Evolutionary conservation across 169 alveolate species (phyloP).

Genomic region (Plasmodium falciparum): DNA sequence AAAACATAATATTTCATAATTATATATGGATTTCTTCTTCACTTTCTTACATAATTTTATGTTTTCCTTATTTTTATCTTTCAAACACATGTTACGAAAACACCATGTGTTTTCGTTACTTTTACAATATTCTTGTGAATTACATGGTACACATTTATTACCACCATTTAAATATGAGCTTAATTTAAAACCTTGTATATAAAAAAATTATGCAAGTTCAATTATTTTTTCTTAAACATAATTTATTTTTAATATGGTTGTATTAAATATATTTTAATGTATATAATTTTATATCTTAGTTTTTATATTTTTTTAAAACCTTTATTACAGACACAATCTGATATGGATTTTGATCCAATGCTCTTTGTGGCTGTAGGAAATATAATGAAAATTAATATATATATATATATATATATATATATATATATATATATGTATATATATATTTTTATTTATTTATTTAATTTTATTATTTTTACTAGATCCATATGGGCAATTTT

Average conservation of each 20-base stretch:
- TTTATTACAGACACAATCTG: conserved; percentile 42
- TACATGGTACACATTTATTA: conserved; percentile 32
- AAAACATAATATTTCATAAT: conserved; percentile 33
- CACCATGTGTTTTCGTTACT: conserved; percentile 42
- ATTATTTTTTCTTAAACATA: conserved; percentile 1
- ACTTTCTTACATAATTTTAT: conserved; percentile 12
- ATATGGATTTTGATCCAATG: conserved; percentile 32
- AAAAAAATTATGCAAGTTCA: conserved; percentile 13
- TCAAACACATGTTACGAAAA: conserved; percentile 43
- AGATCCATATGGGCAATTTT: conserved; percentile 65
- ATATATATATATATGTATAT: no score
- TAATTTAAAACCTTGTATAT: conserved; percentile 33
- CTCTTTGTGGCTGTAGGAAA: conserved; percentile 27
- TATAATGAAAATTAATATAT: conserved; percentile 9
- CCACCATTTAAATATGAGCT: background rate
- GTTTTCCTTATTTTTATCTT: conserved; percentile 29
- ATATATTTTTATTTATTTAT: conserved; percentile 1
- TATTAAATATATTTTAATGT: background rate
- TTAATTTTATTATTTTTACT: conserved; percentile 31
- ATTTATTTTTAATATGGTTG: background rate
- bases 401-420: background rate
- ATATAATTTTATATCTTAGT: background rate
- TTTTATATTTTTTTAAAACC: conserved; percentile 36
- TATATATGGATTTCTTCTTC: conserved; percentile 19
- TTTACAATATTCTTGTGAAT: conserved; percentile 34